phyloP scores from a whole-genome alignment of 345 rosid species.

The Moringa oleifera region DNA sequence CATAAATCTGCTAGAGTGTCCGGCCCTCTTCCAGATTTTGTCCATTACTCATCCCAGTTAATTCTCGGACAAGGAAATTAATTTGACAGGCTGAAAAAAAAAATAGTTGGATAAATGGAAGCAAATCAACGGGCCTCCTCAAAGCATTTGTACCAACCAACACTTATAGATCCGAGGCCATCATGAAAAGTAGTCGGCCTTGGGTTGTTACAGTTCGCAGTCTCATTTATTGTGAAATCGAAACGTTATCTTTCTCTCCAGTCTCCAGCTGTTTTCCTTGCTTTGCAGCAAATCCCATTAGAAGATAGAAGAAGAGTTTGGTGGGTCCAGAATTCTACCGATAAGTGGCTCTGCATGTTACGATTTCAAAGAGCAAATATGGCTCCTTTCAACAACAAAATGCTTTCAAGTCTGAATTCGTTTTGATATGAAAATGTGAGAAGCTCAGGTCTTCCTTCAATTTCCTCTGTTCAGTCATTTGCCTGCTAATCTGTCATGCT shows the following conservation, averaged over 20 bases:
- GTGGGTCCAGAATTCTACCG: too few relatives aligned
- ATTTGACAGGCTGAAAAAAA: neutral
- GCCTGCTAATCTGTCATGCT: too few relatives aligned
- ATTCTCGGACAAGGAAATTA: neutral
- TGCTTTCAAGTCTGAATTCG: conserved; percentile 1
- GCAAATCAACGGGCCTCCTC: conserved; percentile 3
- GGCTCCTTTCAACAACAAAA: neutral
- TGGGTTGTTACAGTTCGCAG: conserved; percentile 9
- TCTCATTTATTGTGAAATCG: neutral
- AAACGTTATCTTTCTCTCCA: conserved; percentile 21
- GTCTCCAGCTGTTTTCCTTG: neutral
- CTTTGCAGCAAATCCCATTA: conserved; percentile 1
- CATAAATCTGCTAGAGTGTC: conserved; percentile 27
- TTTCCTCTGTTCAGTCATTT: too few relatives aligned
- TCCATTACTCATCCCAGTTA: neutral
- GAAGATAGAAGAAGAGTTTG: neutral
- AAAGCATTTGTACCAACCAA: neutral
- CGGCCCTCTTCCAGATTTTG: too few relatives aligned
- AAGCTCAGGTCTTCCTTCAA: conserved; percentile 4
- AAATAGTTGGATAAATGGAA: conserved; percentile 2
- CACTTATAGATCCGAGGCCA: conserved; percentile 6
- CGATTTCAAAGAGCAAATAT: too few relatives aligned
- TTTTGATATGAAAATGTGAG: neutral
- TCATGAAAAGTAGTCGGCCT: neutral
- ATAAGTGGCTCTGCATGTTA: too few relatives aligned